A percentile compares a stretch with the other conserved stretches of the same genome.
These are phyloP conservation scores for Chondrus crispus DNA, from an alignment of 23 red algal species.

Conservation along the genomic window DNA sequence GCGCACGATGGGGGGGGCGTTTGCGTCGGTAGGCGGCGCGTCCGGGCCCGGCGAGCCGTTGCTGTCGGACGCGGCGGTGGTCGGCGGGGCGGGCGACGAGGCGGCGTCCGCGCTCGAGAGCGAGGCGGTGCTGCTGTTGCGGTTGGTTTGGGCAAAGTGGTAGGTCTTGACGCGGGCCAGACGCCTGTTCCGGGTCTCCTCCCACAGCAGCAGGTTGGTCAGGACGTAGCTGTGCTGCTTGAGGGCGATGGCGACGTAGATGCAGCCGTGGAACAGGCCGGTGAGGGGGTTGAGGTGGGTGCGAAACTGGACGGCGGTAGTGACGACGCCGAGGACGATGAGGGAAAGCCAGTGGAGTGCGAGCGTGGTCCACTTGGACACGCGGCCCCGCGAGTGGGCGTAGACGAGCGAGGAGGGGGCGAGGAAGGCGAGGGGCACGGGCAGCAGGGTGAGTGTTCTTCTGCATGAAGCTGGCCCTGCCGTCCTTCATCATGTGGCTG, in stretches of 20 bases:
- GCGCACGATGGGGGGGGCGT: background rate
- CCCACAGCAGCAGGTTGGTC: constrained; percentile 71
- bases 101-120: background rate
- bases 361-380: no score
- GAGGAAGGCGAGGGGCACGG: constrained; percentile 7
- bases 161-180: background rate
- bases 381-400: no score
- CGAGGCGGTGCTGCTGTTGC: background rate
- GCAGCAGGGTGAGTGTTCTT: constrained; percentile 53
- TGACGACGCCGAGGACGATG: no score
- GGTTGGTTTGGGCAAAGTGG: background rate
- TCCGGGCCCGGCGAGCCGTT: background rate
- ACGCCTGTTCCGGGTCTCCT: constrained; percentile 57
- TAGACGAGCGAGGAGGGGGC: no score
- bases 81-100: background rate
- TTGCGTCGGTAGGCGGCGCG: no score
- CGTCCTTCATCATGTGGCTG: constrained; percentile 83
- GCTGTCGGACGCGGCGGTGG: background rate
- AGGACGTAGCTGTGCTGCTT: constrained; percentile 82
- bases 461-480: constrained; percentile 82
- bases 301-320: no score
- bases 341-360: no score
- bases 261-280: constrained; percentile 58
- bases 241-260: constrained; percentile 59
- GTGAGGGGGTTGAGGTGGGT: constrained; percentile 57